phyloP scores from a whole-genome alignment of 129 eudicot genomes.

The Artemisia annua region DNA sequence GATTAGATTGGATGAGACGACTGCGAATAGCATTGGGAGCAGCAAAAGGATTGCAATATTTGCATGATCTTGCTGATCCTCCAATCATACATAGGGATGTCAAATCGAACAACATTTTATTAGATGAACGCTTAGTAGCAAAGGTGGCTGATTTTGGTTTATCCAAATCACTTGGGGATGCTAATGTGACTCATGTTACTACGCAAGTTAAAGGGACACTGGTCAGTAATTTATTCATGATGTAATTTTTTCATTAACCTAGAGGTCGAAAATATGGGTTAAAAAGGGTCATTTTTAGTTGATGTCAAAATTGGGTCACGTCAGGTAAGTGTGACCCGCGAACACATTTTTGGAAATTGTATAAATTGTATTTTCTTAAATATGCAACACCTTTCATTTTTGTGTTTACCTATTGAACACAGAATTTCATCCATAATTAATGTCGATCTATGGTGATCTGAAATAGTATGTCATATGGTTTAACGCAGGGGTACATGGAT shows the following conservation, averaged over 20 bases:
- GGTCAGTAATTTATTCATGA: slow-evolving; percentile 32
- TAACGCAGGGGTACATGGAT: slow-evolving; percentile 60
- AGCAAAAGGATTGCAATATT: slow-evolving; percentile 65
- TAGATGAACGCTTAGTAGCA: slow-evolving; percentile 59
- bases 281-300: background rate
- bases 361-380: no score
- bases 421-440: no score
- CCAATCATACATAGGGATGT: slow-evolving; percentile 74
- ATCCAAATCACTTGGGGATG: slow-evolving; percentile 48
- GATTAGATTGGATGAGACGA: slow-evolving; percentile 60
- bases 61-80: slow-evolving; percentile 74
- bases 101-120: slow-evolving; percentile 61
- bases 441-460: background rate
- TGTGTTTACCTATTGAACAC: no score
- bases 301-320: background rate
- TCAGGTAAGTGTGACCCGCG: background rate
- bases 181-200: slow-evolving; percentile 48
- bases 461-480: background rate
- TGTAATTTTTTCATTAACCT: background rate
- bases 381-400: no score
- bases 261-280: background rate
- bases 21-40: slow-evolving; percentile 64
- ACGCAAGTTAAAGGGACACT: slow-evolving; percentile 80
- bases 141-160: slow-evolving; percentile 78
- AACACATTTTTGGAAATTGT: no score